Evolutionary conservation across 2,329 filamentous ascomycete species (phyloP), one percentile per base, ranked within the genome.

Genomic region (Juglanconis juglandina): DNA sequence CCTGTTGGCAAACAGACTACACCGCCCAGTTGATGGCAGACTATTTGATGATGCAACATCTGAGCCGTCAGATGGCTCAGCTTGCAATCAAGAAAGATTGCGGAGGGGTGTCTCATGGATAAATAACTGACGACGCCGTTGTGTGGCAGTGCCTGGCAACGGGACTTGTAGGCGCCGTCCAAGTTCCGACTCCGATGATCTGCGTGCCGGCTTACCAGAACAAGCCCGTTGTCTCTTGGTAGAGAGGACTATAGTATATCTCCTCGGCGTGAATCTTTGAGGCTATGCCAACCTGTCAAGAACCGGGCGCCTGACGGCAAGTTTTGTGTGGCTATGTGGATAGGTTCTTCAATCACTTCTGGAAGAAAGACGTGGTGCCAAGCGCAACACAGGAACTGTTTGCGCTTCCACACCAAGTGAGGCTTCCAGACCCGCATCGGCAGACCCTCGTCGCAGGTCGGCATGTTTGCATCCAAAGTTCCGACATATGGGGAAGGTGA

Each of bases 401-500:
- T 24, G 24, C 24, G 24, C 24, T 24, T 24, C 24, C 24, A 24
- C 24, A 24, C 24, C 24, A 24, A 24, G 24, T 24, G 24, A 24
- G 24, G 24, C 24, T 24, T 24, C 35, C 14, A 24, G 34, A 53
- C 50, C 10, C 50, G 10, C 50, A 53, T 49, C 56, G 56, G 41
- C 51, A 57, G 37, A 44, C 1, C 7, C 50, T 42, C 24, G 56
- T 35, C 51, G 33, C 32, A 59, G 14, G 51, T 59, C 56, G 56
- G 56, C 50, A 53, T 42, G 47, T 59, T 34, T 44, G 13, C 51
- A 14, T 8, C 34, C 50, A 49, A 59, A 33, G 34, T 30, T 49
- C 56, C 56, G 56, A 59, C 56, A 33, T 53, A 47, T 59, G 50
- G 50, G 56, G 56, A 42, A 53, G 56, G 56, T 59, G 50, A 49